Conservation (phyloP, 192 early-diverging fungal species). For the Podochytrium sp. region DNA sequence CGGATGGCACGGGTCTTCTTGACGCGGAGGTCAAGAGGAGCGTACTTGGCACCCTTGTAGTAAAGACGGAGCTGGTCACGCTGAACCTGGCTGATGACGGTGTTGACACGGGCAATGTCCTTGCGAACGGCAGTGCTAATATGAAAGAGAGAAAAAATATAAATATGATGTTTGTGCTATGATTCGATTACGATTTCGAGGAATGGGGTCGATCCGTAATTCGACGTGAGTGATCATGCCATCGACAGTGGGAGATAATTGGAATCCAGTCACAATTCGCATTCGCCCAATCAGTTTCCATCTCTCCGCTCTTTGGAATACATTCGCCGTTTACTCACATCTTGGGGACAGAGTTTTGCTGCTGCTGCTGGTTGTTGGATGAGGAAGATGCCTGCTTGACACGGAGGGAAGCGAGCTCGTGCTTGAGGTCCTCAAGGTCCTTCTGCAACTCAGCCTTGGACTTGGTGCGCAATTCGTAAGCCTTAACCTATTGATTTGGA, state of each 20-base stretch:
- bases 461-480: conserved; percentile 92
- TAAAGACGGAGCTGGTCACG: conserved; percentile 85
- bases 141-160: too few relatives aligned
- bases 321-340: conserved; percentile 65
- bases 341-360: conserved; percentile 57
- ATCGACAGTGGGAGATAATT: too few relatives aligned
- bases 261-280: too few relatives aligned
- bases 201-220: too few relatives aligned
- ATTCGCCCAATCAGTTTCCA: too few relatives aligned
- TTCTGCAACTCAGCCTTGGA: conserved; percentile 90
- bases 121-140: conserved; percentile 85
- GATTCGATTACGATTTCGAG: too few relatives aligned
- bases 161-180: too few relatives aligned
- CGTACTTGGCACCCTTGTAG: conserved; percentile 95
- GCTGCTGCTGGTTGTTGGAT: conserved; percentile 66
- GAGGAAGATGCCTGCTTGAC: conserved; percentile 92
- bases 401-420: conserved; percentile 89
- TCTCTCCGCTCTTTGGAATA: too few relatives aligned
- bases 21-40: conserved; percentile 93
- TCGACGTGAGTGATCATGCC: too few relatives aligned
- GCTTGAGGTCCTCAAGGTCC: conserved; percentile 92
- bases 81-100: conserved; percentile 93
- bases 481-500: conserved; percentile 41
- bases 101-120: conserved; percentile 92
- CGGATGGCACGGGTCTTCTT: conserved; percentile 99